Base-by-base conservation (phyloP, 208 protist species). In the Leptomonas pyrrhocoris region DNA sequence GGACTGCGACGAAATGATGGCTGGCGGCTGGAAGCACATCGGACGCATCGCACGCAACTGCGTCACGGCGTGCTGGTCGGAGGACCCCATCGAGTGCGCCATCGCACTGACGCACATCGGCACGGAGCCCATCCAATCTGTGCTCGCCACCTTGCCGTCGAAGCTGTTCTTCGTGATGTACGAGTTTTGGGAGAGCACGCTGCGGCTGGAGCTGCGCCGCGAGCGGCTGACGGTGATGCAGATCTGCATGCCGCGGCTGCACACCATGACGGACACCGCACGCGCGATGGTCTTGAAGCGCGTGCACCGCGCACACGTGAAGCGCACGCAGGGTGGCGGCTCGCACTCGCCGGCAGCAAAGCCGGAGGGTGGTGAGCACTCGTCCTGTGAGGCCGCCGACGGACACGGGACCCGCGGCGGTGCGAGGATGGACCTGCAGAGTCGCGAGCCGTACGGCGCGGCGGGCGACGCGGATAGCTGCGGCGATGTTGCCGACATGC, bases 121-220 rank as follows among this genome's bases (percentile, higher is more conserved):
- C 18, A 83, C 80, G 12, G 79, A 84, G 55, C 85, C 85, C 11
- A 53, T 90, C 5, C 79, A 81, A 38, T 34, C 40, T 49, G 31
- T 62, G 28, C 77, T 83, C 15, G 43, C 19, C 31, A 66, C 18
- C 23, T 21, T 84, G 15, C 68, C 77, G 1, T 16, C 18, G 23
- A 65, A 79, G 74, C 66, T 90, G 1, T 70, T 70, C 60, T 75
- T 81, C 62, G 53, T 85, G 56, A 83, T 68, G 68, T 90, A 87
- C 66, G 85, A 90, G 54, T 64, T 80, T 23, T 86, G 78, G 76
- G 85, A 83, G 56, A 85, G 76, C 34, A 83, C 85, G 42, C 77
- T 86, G 61, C 85, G 79, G 34, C 67, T 85, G 43, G 72, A 90
- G 68, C 75, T 90, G 36, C 79, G 85, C 6, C 70, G 66, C 4